phyloP scores from a whole-genome alignment of 2,329 filamentous ascomycete genomes.

The Coccinonectria pachysandricola region DNA sequence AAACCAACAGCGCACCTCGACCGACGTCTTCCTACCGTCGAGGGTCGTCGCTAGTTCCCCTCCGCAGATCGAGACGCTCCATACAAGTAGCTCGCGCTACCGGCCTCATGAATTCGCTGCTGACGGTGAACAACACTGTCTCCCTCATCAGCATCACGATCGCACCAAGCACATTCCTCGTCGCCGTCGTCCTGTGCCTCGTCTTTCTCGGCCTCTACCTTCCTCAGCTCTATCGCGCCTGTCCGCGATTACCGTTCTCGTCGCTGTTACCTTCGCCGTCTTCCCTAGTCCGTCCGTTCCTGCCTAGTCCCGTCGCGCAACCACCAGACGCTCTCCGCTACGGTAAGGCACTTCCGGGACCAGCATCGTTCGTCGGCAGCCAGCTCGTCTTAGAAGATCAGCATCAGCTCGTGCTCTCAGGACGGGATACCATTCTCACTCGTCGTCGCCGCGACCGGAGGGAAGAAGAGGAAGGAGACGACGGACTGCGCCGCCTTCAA shows the following conservation, averaged over 20 bases:
- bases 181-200: slow-evolving; percentile 37
- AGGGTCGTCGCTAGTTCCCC: too few species aligned
- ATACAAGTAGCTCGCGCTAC: too few species aligned
- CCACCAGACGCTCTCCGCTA: slow-evolving; percentile 4
- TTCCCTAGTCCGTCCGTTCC: slow-evolving; percentile 10
- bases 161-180: slow-evolving; percentile 47
- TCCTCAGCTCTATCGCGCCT: slow-evolving; percentile 23
- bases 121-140: slow-evolving; percentile 52
- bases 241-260: slow-evolving; percentile 27
- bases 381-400: slow-evolving; percentile 24
- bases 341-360: slow-evolving; percentile 20
- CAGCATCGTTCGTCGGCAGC: slow-evolving; percentile 12
- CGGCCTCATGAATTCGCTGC: slow-evolving; percentile 45
- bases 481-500: slow-evolving; percentile 9
- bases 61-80: too few species aligned
- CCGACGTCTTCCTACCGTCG: too few species aligned
- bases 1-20: too few species aligned
- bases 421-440: slow-evolving; percentile 20
- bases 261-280: slow-evolving; percentile 14
- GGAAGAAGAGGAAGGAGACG: slow-evolving; percentile 11
- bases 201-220: slow-evolving; percentile 42
- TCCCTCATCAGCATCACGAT: slow-evolving; percentile 49
- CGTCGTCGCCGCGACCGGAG: slow-evolving; percentile 11
- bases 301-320: too few species aligned
- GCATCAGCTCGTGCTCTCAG: slow-evolving; percentile 22